Evolutionary conservation across 805 yeast species (phyloP), one percentile per base, ranked within the genome.

Genomic region (Lipomyces kockii): DNA sequence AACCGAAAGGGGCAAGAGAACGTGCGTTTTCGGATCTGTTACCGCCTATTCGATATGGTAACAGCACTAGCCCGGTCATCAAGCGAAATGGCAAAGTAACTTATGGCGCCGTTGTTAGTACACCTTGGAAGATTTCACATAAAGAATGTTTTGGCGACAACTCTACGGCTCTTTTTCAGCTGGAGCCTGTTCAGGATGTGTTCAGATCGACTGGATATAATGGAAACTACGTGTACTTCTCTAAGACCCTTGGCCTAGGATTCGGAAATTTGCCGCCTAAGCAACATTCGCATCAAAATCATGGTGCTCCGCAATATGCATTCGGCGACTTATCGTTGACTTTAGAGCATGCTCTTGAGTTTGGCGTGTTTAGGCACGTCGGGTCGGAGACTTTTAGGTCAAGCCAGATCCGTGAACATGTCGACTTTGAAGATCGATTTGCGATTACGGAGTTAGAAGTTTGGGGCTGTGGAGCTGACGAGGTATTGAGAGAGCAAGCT

Each of bases 391-490:
- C 81, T 9, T 83, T 81, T 61, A 75, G 76, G 46, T 81, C 83
- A 0, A 81, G 85, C 7, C 73, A 64, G 71, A 71, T 71, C 79
- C 77, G 71, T 1, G 64, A 66, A 20, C 32, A 78, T 71, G 27
- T 57, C 1, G 84, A 80, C 58, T 89, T 81, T 73, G 98, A 94
- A 75, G 87, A 89, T 67, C 80, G 91, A 60, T 86, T 94, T 73
- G 76, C 83, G 63, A 85, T 94, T 7, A 85, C 87, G 4, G 93
- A 89, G 71, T 79, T 93, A 32, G 97, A 93, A 75, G 97, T 92
- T 0, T 90, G 95, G 93, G 98, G 98, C 0, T 85, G 92, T 65
- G 98, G 98, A 0, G 86, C 91, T 7, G 86, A 85, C 9, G 86
- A 87, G 67, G 97, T 91, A 71, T 79, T 92, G 58, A 88, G 84